phyloP scores from a whole-genome alignment of 768 basidiomycete genomes.

The Boletus pseudo-olivaceus region DNA sequence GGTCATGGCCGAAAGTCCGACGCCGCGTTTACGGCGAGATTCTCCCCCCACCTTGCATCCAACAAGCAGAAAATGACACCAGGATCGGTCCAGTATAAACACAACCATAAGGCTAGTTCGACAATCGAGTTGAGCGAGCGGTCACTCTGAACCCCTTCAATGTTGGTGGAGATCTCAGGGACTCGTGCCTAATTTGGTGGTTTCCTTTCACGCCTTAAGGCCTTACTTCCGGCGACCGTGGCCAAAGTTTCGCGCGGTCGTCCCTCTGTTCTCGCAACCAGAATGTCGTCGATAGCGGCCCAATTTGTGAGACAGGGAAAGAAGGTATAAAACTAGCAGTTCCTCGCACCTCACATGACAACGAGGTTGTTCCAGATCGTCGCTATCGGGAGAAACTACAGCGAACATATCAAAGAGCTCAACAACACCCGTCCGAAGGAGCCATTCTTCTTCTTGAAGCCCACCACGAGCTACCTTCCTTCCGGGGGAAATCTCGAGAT shows the following conservation, averaged over 20 bases:
- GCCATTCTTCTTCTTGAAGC: constrained; percentile 98
- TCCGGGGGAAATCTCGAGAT: constrained; percentile 83
- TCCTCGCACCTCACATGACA: background rate
- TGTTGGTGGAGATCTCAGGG: too few relatives aligned
- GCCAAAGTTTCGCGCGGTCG: background rate
- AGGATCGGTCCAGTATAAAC: background rate
- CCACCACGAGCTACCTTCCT: constrained; percentile 82
- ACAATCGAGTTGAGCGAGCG: too few relatives aligned
- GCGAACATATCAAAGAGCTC: constrained; percentile 87
- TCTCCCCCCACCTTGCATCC: background rate
- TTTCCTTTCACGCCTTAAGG: background rate
- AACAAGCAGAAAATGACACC: background rate
- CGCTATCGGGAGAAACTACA: constrained; percentile 94
- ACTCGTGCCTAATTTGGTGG: too few relatives aligned
- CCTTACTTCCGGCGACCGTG: background rate
- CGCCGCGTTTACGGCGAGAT: background rate
- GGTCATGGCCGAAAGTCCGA: constrained; percentile 25
- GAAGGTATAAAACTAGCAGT: constrained; percentile 32
- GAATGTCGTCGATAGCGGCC: constrained; percentile 34
- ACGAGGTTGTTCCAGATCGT: constrained; percentile 58
- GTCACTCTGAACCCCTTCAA: too few relatives aligned
- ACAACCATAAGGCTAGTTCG: too few relatives aligned
- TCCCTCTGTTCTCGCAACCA: constrained; percentile 3
- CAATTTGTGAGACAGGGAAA: constrained; percentile 45
- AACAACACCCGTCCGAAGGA: constrained; percentile 83